Evolutionary conservation across 2,329 filamentous ascomycete genomes (phyloP).

Genomic region (Xylariales sp.): DNA sequence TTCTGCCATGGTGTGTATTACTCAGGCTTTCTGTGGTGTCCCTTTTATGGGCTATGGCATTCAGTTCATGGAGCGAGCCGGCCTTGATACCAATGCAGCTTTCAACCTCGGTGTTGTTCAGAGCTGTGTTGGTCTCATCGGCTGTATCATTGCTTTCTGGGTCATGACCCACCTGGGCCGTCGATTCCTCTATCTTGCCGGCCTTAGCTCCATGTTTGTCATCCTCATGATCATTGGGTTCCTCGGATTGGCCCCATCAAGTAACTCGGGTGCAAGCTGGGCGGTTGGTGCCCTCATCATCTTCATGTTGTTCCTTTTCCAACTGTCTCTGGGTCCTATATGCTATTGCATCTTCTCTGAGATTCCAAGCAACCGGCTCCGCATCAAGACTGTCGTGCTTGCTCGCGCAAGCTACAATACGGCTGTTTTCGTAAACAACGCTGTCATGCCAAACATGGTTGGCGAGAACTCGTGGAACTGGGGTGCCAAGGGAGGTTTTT

Average conservation of each 20-base stretch:
- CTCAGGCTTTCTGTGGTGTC: slow-evolving; percentile 15
- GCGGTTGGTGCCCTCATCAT: slow-evolving; percentile 8
- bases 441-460: slow-evolving; percentile 9
- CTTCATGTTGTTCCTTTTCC: slow-evolving; percentile 9
- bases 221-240: slow-evolving; percentile 7
- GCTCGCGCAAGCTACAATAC: slow-evolving; percentile 7
- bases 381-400: slow-evolving; percentile 7
- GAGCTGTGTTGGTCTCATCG: slow-evolving; percentile 1
- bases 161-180: slow-evolving; percentile 9
- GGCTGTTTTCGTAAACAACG: slow-evolving; percentile 5
- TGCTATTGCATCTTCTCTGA: slow-evolving; percentile 8
- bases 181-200: slow-evolving; percentile 8
- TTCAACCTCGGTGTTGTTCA: slow-evolving; percentile 7
- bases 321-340: slow-evolving; percentile 7
- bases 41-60: slow-evolving; percentile 20
- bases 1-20: slow-evolving; percentile 19
- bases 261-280: slow-evolving; percentile 6
- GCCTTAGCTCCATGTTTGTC: slow-evolving; percentile 6
- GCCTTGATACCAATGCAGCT: slow-evolving; percentile 10
- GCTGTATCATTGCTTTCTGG: slow-evolving; percentile 7
- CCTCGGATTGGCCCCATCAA: slow-evolving; percentile 4
- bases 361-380: slow-evolving; percentile 6
- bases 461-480: slow-evolving; percentile 7
- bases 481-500: slow-evolving; percentile 7
- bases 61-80: slow-evolving; percentile 23